These are phyloP conservation scores for Emmonsiellopsis sp. DNA, from an alignment of 2,329 filamentous ascomycete genomes.

Conservation along the genomic window DNA sequence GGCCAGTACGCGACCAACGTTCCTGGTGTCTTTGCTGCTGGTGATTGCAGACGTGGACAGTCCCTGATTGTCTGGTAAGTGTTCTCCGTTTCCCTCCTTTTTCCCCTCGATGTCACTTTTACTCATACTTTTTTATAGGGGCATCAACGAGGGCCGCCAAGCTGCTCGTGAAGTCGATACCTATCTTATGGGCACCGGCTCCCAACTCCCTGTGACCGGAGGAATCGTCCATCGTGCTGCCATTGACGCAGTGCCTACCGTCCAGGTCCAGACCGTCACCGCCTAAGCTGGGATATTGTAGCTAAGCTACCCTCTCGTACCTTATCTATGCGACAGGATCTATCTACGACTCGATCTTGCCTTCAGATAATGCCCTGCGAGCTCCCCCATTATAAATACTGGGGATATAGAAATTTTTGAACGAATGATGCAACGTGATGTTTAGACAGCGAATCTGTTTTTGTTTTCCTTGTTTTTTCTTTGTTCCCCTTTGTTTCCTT, in stretches of 20 bases:
- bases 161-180: conserved; percentile 85
- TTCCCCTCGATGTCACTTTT: not conserved
- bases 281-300: conserved; percentile 16
- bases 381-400: no score
- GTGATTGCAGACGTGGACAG: conserved; percentile 90
- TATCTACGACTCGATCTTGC: no score
- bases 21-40: conserved; percentile 81
- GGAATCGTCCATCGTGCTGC: conserved; percentile 79
- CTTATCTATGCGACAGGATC: not conserved
- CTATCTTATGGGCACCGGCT: conserved; percentile 67
- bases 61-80: conserved; percentile 90
- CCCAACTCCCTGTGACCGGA: conserved; percentile 77
- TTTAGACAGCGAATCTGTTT: not conserved
- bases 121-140: conserved; percentile 41
- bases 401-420: not conserved
- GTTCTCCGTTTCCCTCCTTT: not conserved
- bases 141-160: conserved; percentile 94
- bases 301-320: not conserved
- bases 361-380: no score
- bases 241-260: conserved; percentile 31
- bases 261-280: conserved; percentile 15
- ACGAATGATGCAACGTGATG: not conserved
- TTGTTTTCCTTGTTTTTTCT: not conserved
- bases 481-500: not conserved
- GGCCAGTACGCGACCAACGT: conserved; percentile 85